Base-by-base conservation (phyloP, 257 asterid species). In the Solanum chilense region DNA sequence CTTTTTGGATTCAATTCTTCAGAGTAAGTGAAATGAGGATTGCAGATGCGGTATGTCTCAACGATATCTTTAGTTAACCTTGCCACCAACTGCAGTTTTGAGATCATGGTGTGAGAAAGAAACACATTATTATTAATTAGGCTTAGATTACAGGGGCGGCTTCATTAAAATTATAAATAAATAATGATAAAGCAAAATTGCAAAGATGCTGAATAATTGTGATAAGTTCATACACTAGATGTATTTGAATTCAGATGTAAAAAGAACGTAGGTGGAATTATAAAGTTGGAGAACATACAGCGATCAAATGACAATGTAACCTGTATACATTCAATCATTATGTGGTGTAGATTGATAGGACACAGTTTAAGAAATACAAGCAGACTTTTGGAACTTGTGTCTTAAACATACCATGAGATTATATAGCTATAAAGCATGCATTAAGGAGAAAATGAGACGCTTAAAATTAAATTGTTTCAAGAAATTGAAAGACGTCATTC, bases 11-110 rank as follows among this genome's bases (percentile, higher is more conserved):
- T 96, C 92, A 91, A 89, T 88, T 93, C 95, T 90, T 92, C 97
- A 27, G 98, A 93, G 90, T 94, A 97, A 82, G 89, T 91, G 87
- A 96, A 97, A 84, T 91, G 92, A 83, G 98, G 98, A 89, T 94
- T 96, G 98, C 99, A 97, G 88, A 87, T 86, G 90, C 93, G 93
- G 91, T 96, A 97, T 85, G 94, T 93, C 89, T 96, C 98, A 88
- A 93, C 89, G 13, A 97, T 96, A 91, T 96, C 99, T 91, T 93
- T 97, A 23, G 99, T 96, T 94, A 97, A 93, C 88, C 97, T 93
- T 66, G 91, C 93, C 93, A 96, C 96, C 93, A 97, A 90, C 99
- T 97, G 95, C 94, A 95, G 88, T 25, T 47, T 52, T 82, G 52
- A 86, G 82, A 47, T 62, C 88, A 86, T 74, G 35, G 74, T 86